These are phyloP conservation scores for Buddleja alternifolia DNA, from an alignment of 257 asterid species.

Conservation along the genomic window DNA sequence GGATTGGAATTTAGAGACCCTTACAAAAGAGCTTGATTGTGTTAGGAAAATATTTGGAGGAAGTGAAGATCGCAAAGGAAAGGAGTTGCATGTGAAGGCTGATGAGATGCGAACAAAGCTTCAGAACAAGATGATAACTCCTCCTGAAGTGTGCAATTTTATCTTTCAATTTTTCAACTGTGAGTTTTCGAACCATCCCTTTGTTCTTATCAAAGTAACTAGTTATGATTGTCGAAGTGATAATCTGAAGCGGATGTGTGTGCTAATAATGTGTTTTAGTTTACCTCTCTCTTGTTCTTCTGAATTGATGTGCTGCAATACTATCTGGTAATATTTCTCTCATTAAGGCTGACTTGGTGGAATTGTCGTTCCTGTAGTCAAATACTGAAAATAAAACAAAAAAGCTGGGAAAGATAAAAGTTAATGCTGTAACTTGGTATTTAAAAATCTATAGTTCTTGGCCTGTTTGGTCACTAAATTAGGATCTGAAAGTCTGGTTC, in stretches of 20 bases:
- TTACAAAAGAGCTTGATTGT: slow-evolving; percentile 81
- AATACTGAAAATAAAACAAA: slow-evolving; percentile 1
- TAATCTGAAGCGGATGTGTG: slow-evolving; percentile 2
- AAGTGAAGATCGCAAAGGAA: slow-evolving; percentile 85
- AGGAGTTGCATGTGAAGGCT: slow-evolving; percentile 71
- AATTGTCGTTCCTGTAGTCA: background rate
- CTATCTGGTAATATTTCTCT: background rate
- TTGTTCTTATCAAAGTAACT: slow-evolving; percentile 16
- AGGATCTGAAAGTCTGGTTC: slow-evolving; percentile 15
- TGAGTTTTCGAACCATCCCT: slow-evolving; percentile 49
- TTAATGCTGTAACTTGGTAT: background rate
- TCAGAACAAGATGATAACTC: slow-evolving; percentile 58
- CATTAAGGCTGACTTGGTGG: background rate
- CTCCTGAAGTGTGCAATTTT: slow-evolving; percentile 68
- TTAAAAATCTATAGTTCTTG: background rate
- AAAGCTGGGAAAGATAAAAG: background rate
- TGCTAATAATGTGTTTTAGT: background rate
- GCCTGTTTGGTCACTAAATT: background rate
- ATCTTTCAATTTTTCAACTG: slow-evolving; percentile 78
- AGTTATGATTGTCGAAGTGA: slow-evolving; percentile 17
- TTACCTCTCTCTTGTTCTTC: slow-evolving; percentile 10
- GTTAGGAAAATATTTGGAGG: slow-evolving; percentile 62
- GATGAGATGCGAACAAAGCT: slow-evolving; percentile 65
- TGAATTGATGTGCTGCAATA: slow-evolving; percentile 13
- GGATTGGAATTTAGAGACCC: slow-evolving; percentile 69